Base-by-base conservation (phyloP, 768 basidiomycete species). In the Tylopilus rubrobrunneus region DNA sequence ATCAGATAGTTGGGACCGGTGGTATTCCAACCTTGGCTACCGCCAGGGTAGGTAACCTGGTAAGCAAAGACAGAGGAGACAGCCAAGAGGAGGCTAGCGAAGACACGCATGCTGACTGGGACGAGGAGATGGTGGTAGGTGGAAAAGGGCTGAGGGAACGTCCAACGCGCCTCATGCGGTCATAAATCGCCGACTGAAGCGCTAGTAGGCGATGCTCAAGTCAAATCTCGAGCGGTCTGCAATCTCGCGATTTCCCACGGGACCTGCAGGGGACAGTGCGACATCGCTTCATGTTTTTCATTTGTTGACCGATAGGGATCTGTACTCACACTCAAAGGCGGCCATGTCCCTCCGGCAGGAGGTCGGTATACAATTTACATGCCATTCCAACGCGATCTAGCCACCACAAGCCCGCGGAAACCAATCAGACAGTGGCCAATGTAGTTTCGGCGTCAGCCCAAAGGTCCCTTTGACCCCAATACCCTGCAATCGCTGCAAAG, bases 401-500 rank as follows among this genome's bases (percentile, higher is more conserved):
- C 27, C 45, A 45, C 36, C n/a, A 42, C 23, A 43, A 42, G 29
- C 23, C 40, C 45, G 14, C 34, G 14, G 43, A 33, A 51, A 36
- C 25, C 29, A 43, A 31, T 60, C 60, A 63, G 42, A 47, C 45
- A 53, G 47, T 36, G 17, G 62, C 52, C 53, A 88, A 62, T 58
- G 76, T 72, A n/a, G 69, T 73, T 62, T 85, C 82, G 21, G 85
- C 88, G 62, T 92, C 89, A 68, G 72, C 72, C 90, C 89, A 93
- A 40, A 93, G 70, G 66, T 93, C 91, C 48, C 74, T 76, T 72
- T 93, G 91, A 23, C 81, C 84, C 91, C 91, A 93, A 3, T 85
- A 67, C 19, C 78, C 80, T 25, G 79, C 77, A 45, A 92, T 72
- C 2, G 80, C 79, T 7, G 84, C 71, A 6, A 92, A 74, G 36